Evolutionary conservation across 768 basidiomycete species (phyloP), one percentile per base, ranked within the genome.

Genomic region (Strobilomyces echinocephalus): DNA sequence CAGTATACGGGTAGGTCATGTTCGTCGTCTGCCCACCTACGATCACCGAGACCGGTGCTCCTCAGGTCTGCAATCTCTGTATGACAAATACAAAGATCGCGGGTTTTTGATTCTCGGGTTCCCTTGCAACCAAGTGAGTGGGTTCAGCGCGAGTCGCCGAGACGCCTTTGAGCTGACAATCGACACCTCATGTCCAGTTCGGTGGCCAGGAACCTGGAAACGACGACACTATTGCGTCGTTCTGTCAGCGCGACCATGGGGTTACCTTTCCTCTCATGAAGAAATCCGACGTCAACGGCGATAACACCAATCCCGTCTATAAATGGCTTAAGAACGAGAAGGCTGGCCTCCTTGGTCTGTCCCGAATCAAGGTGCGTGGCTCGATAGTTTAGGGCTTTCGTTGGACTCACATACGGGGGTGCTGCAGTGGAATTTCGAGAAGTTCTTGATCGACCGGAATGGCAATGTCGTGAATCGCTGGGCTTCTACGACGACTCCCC

Each of bases 261-360:
- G 93, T 97, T 26, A 82, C 81, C 8, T 95, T 95, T 77, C 91
- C 91, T 11, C 72, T 97, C 46, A 89, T 91, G 85, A 87, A 84
- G 74, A 97, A 95, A 73, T 87, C 87, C 18, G 90, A 97, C 48
- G 95, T 97, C 38, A 97, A 97, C 68, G 94, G 94, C 4, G 83
- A 87, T 60, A 73, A 78, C 59, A 83, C 88, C 54, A 93, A 93
- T 71, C 80, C 88, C 60, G 87, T 93, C 0, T 95, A 79, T 77
- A 80, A 87, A 54, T 94, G 83, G 81, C 78, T 95, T 59, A 95
- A 97, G 76, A 72, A 75, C 26, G 75, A 91, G 70, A 91, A 91
- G 67, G 60, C 87, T 5, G 88, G 88, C 3, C 58, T 91, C 21
- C 63, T 91, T 46, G 87, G 89, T 16, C 70, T 89, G 45, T 75